A percentile compares a stretch with the other conserved stretches of the same genome.
phyloP scores from a whole-genome alignment of 495 filamentous ascomycete genomes.

The Pyronema domesticum region DNA sequence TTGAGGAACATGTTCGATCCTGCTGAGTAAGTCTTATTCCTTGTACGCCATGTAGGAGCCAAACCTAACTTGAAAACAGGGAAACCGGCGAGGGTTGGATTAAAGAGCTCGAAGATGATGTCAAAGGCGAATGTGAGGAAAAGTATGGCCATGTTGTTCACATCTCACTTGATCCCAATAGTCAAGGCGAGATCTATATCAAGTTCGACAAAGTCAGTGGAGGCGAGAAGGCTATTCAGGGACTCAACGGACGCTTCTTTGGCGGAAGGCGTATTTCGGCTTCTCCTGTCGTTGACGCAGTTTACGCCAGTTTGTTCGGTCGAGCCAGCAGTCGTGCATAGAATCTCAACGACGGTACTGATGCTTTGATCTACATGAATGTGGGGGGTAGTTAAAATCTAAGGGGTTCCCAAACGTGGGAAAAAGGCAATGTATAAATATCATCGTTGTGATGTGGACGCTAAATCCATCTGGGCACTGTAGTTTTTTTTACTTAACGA shows the following conservation, averaged over 20 bases:
- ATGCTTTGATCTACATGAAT: too few relatives aligned
- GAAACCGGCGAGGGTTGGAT: slow-evolving; percentile 77
- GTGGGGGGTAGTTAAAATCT: too few relatives aligned
- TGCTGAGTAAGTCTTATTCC: slow-evolving; percentile 48
- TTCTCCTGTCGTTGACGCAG: slow-evolving; percentile 87
- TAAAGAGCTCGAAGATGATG: slow-evolving; percentile 87
- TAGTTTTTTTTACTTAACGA: too few relatives aligned
- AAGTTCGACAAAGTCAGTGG: slow-evolving; percentile 92
- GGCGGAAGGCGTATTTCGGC: slow-evolving; percentile 77
- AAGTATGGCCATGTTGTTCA: slow-evolving; percentile 98
- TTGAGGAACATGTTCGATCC: slow-evolving; percentile 93
- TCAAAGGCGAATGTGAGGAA: slow-evolving; percentile 77
- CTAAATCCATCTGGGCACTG: too few relatives aligned
- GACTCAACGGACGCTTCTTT: slow-evolving; percentile 91
- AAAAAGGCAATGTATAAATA: too few relatives aligned
- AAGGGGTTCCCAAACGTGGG: too few relatives aligned
- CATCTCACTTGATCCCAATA: slow-evolving; percentile 86
- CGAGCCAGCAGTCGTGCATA: slow-evolving; percentile 39
- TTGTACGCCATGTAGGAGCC: background rate
- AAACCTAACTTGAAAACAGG: slow-evolving; percentile 31
- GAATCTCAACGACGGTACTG: background rate
- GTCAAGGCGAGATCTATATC: slow-evolving; percentile 89
- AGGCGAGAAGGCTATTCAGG: slow-evolving; percentile 92
- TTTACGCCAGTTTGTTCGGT: slow-evolving; percentile 94
- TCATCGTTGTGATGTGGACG: too few relatives aligned